Percentiles rank a stretch among this genome's conserved stretches.
Evolutionary conservation across 2,329 filamentous ascomycete species (phyloP).

Genomic region (Incumbomyces lentus): DNA sequence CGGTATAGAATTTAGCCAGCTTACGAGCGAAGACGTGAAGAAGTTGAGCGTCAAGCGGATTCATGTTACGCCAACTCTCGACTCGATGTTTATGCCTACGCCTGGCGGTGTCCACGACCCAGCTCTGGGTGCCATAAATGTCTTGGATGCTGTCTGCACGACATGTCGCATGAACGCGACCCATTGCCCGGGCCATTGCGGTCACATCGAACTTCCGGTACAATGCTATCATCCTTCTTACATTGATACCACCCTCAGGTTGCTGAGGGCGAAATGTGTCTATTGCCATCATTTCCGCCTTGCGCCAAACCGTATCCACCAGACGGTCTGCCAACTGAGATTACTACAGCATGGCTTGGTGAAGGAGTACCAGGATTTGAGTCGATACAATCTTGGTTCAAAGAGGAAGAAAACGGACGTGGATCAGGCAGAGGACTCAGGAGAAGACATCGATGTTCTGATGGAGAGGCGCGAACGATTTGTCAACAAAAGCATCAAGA

Average conservation of each 20-base stretch:
- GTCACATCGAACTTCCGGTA: slow-evolving; percentile 88
- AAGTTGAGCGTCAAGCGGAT: slow-evolving; percentile 88
- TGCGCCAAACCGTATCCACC: slow-evolving; percentile 63
- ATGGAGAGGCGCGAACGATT: slow-evolving; percentile 53
- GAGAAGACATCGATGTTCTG: slow-evolving; percentile 41
- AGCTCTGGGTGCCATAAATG: slow-evolving; percentile 75
- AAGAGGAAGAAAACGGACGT: slow-evolving; percentile 34
- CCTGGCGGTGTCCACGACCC: slow-evolving; percentile 88
- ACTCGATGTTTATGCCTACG: slow-evolving; percentile 77
- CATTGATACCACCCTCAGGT: slow-evolving; percentile 77
- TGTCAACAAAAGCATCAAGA: slow-evolving; percentile 61
- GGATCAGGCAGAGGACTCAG: slow-evolving; percentile 39
- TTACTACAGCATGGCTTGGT: slow-evolving; percentile 77
- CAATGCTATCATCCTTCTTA: slow-evolving; percentile 96
- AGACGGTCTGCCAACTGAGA: slow-evolving; percentile 72
- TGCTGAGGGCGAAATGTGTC: slow-evolving; percentile 77
- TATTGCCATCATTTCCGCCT: slow-evolving; percentile 85
- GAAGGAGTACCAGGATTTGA: slow-evolving; percentile 45
- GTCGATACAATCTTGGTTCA: slow-evolving; percentile 33
- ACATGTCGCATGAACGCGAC: slow-evolving; percentile 79
- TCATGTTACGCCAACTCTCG: slow-evolving; percentile 87
- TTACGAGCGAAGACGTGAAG: slow-evolving; percentile 72
- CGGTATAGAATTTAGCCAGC: slow-evolving; percentile 80
- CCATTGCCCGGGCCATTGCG: slow-evolving; percentile 82
- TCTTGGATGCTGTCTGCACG: slow-evolving; percentile 46